Evolutionary conservation across 2,329 filamentous ascomycete species (phyloP).

Genomic region (Didymosphaeria variabile): DNA sequence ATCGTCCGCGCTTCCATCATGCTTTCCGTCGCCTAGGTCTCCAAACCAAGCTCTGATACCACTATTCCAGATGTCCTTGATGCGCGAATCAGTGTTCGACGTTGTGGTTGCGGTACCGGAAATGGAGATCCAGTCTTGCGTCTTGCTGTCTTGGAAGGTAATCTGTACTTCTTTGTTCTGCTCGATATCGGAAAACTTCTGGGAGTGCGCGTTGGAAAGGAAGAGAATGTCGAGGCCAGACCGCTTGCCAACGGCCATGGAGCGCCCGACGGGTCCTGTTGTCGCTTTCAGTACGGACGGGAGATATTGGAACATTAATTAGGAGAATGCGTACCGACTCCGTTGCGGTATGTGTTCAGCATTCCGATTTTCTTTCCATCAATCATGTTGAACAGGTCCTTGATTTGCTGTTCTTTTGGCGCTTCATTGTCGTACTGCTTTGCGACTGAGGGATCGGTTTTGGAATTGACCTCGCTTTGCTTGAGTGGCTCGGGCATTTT

Average conservation of each 20-base stretch:
- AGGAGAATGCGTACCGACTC: slow-evolving; percentile 44
- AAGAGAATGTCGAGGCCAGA: slow-evolving; percentile 61
- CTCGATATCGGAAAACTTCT: slow-evolving; percentile 58
- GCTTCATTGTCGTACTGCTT: slow-evolving; percentile 59
- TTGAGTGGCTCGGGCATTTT: slow-evolving; percentile 58
- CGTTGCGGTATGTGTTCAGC: slow-evolving; percentile 53
- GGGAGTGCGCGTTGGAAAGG: slow-evolving; percentile 58
- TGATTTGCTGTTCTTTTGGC: slow-evolving; percentile 56
- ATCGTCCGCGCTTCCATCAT: slow-evolving; percentile 57
- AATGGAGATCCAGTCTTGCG: slow-evolving; percentile 59
- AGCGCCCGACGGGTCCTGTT: slow-evolving; percentile 53
- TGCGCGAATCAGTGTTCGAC: slow-evolving; percentile 56
- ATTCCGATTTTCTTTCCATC: slow-evolving; percentile 58
- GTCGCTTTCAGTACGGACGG: slow-evolving; percentile 15
- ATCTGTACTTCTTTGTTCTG: slow-evolving; percentile 55
- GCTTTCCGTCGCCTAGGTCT: slow-evolving; percentile 59
- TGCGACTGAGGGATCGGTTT: slow-evolving; percentile 58
- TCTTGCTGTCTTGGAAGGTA: slow-evolving; percentile 57
- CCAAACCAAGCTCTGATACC: slow-evolving; percentile 59
- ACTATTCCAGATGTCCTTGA: slow-evolving; percentile 58
- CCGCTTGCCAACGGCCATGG: slow-evolving; percentile 66
- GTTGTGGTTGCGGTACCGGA: slow-evolving; percentile 54
- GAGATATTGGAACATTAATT: not conserved
- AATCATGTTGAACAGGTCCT: slow-evolving; percentile 58
- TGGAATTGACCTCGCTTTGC: slow-evolving; percentile 51